Percentiles rank a stretch among this genome's conserved stretches.
Evolutionary conservation across 208 protist species (phyloP).

Genomic region (Acanthamoeba triangularis): DNA sequence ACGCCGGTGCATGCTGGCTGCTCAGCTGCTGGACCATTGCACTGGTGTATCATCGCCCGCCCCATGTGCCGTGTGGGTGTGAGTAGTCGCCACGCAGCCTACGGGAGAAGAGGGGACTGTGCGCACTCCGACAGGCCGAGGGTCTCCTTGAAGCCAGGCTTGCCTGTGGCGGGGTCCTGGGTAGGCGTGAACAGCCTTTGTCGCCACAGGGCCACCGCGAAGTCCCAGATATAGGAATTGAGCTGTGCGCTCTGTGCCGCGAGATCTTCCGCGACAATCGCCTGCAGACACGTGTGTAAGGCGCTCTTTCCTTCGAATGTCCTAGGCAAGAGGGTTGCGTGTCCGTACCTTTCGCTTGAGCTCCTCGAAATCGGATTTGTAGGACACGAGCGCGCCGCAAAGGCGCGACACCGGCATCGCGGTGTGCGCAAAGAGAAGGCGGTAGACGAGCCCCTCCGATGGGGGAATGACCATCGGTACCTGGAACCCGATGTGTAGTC

Average conservation of each 20-base stretch:
- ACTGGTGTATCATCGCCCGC: background rate
- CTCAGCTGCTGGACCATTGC: background rate
- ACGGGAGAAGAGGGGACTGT: background rate
- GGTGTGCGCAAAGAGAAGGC: conserved; percentile 15
- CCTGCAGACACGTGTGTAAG: no score
- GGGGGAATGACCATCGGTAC: conserved; percentile 45
- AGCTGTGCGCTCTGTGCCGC: conserved; percentile 18
- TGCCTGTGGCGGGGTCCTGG: conserved; percentile 1
- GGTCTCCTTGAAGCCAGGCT: background rate
- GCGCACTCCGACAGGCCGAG: conserved; percentile 3
- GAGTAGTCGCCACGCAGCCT: background rate
- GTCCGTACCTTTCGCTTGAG: conserved; percentile 40
- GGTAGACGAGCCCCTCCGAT: conserved; percentile 43
- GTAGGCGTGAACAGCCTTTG: background rate
- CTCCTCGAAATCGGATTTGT: conserved; percentile 27
- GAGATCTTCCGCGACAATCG: background rate
- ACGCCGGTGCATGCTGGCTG: background rate
- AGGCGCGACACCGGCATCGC: conserved; percentile 37
- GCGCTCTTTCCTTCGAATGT: no score
- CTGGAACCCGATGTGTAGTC: background rate
- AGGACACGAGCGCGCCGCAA: background rate
- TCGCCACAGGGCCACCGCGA: conserved; percentile 56
- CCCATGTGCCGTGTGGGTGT: background rate
- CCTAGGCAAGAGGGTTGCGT: background rate
- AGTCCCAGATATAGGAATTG: conserved; percentile 64